These are phyloP conservation scores for Aspergillus sp. DNA, from an alignment of 2,329 filamentous ascomycete species.

Conservation along the genomic window DNA sequence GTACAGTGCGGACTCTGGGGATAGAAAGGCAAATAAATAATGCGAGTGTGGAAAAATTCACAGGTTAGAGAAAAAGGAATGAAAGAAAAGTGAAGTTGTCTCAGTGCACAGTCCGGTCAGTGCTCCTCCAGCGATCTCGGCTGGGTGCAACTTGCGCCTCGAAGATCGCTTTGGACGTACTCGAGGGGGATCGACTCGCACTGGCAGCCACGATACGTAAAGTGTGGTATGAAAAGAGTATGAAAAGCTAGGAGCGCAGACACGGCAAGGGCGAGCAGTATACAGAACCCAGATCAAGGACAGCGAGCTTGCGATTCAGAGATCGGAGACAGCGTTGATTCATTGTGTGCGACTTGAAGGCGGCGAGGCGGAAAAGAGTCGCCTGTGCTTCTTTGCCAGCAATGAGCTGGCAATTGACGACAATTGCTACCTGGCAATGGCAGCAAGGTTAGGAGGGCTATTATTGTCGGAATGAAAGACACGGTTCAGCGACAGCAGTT, in stretches of 20 bases:
- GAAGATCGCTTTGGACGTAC: conserved; percentile 4
- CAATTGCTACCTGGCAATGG: conserved; percentile 2
- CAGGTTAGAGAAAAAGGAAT: conserved; percentile 7
- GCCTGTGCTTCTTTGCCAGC: conserved; percentile 18
- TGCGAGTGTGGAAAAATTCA: conserved; percentile 2
- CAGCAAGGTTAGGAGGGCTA: not conserved
- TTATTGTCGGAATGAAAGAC: conserved; percentile 7
- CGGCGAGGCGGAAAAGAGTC: conserved; percentile 19
- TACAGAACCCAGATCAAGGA: conserved; percentile 14
- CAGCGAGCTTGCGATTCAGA: conserved; percentile 25
- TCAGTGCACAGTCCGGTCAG: conserved; percentile 1
- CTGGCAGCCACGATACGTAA: not conserved
- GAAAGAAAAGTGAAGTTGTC: conserved; percentile 6
- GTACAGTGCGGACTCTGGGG: conserved; percentile 9
- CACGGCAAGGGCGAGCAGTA: conserved; percentile 19
- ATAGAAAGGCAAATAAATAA: not conserved
- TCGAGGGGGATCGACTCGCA: conserved; percentile 17
- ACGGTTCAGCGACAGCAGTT: conserved; percentile 6
- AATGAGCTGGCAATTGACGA: conserved; percentile 19
- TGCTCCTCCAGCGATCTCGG: conserved; percentile 6
- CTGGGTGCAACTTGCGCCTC: conserved; percentile 1
- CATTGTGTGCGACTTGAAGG: conserved; percentile 35
- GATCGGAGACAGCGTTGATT: conserved; percentile 24
- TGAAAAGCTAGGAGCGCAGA: conserved; percentile 31
- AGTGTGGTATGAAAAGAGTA: not conserved